Conservation (phyloP, 2,329 filamentous ascomycete species). For the Scedosporium dehoogii region DNA sequence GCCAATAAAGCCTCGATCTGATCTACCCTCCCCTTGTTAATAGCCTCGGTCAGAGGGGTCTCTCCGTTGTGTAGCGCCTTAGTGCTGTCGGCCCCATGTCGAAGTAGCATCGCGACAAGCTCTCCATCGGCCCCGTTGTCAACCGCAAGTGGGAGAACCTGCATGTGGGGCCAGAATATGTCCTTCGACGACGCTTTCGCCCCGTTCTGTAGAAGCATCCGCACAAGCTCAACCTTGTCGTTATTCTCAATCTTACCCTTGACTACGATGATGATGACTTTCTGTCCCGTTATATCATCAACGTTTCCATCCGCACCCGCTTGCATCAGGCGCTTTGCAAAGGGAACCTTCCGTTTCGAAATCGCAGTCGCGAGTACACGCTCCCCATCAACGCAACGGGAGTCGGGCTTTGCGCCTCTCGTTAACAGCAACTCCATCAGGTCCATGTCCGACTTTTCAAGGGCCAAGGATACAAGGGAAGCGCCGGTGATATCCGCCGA, state of each 20-base stretch:
- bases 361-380: constrained; percentile 13
- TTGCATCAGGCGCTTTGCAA: constrained; percentile 21
- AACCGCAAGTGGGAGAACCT: background rate
- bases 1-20: constrained; percentile 18
- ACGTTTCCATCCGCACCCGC: constrained; percentile 22
- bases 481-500: constrained; percentile 9
- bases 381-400: constrained; percentile 18
- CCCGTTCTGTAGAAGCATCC: constrained; percentile 22
- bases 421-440: constrained; percentile 25
- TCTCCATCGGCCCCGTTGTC: background rate
- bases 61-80: constrained; percentile 15
- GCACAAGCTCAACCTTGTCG: constrained; percentile 12
- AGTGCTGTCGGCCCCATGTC: constrained; percentile 11
- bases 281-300: constrained; percentile 20
- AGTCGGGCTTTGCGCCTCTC: constrained; percentile 22
- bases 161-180: constrained; percentile 8
- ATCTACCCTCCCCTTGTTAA: constrained; percentile 15
- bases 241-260: too few species aligned
- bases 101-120: too few species aligned
- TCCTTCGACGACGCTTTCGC: constrained; percentile 20
- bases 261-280: constrained; percentile 21
- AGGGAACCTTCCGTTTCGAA: constrained; percentile 19
- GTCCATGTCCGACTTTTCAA: constrained; percentile 15
- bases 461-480: constrained; percentile 20
- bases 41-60: constrained; percentile 20